Conservation (phyloP, 2,329 filamentous ascomycete species). For the Talaromyces sp. region DNA sequence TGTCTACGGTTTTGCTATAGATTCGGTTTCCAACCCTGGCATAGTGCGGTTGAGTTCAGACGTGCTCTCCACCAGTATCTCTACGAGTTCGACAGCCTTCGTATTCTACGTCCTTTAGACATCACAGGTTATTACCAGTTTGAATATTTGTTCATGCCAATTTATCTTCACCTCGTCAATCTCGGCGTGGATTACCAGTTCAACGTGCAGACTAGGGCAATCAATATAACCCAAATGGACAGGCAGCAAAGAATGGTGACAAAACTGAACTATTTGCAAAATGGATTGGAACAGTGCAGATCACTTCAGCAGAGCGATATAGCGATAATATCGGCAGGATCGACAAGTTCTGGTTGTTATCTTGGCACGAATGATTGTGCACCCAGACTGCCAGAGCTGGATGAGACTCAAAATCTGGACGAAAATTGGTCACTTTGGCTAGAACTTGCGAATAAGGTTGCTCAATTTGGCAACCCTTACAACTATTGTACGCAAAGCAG, state of each 20-base stretch:
- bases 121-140: background rate
- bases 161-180: background rate
- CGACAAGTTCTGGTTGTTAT: background rate
- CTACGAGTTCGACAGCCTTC: background rate
- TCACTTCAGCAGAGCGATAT: background rate
- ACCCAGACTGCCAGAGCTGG: background rate
- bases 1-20: background rate
- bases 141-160: background rate
- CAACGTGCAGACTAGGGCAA: background rate
- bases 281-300: background rate
- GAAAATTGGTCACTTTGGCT: background rate
- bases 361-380: background rate
- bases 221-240: background rate
- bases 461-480: background rate
- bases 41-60: background rate
- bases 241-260: background rate
- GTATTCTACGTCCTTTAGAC: background rate
- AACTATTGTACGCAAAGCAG: background rate
- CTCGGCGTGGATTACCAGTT: background rate
- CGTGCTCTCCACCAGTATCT: background rate
- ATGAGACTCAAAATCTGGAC: background rate
- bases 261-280: background rate
- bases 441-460: background rate
- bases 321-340: background rate
- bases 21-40: background rate